These are phyloP conservation scores for Spatholobus suberectus DNA, from an alignment of 306 rosid species.

Conservation along the genomic window DNA sequence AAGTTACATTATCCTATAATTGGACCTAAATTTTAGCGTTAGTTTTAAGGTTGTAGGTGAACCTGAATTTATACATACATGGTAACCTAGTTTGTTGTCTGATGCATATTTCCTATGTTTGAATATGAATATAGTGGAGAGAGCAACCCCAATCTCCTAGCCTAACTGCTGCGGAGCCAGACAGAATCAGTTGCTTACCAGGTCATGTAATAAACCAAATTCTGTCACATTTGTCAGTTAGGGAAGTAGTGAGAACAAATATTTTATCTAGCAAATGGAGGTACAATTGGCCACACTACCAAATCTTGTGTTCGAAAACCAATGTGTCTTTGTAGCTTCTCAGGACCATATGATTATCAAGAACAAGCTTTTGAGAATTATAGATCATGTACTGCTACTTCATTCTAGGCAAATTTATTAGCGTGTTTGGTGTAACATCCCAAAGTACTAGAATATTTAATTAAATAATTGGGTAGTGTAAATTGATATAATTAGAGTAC, in stretches of 20 bases:
- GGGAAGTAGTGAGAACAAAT: constrained; percentile 67
- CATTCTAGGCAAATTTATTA: constrained; percentile 61
- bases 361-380: constrained; percentile 54
- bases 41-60: not conserved
- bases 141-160: constrained; percentile 43
- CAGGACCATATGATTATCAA: constrained; percentile 43
- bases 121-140: constrained; percentile 44
- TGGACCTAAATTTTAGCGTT: not conserved
- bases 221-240: constrained; percentile 55
- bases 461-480: no score
- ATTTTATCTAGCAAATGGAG: constrained; percentile 74
- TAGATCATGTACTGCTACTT: constrained; percentile 77
- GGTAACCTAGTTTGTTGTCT: constrained; percentile 32
- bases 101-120: constrained; percentile 26
- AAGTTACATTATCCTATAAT: not conserved
- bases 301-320: constrained; percentile 63
- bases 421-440: no score
- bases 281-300: constrained; percentile 59
- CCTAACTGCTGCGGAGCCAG: constrained; percentile 52
- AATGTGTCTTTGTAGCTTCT: constrained; percentile 39
- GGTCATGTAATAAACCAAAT: constrained; percentile 58
- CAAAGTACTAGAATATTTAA: no score
- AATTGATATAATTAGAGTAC: no score
- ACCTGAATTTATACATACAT: not conserved
- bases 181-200: constrained; percentile 62